Evolutionary conservation across 768 basidiomycete genomes (phyloP).

Genomic region (Pulveroboletus sp.): DNA sequence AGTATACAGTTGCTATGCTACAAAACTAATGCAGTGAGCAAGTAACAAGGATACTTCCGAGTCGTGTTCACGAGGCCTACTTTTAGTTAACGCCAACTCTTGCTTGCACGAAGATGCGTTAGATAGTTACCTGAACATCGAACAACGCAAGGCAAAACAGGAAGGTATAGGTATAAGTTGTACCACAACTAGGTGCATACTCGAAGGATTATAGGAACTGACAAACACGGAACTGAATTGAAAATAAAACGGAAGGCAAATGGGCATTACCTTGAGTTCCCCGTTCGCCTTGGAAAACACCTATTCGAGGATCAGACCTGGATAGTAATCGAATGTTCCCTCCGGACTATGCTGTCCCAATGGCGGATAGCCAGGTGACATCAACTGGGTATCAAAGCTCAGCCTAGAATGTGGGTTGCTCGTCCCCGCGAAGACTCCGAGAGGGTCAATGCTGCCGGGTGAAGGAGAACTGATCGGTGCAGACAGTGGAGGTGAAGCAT

Average conservation of each 20-base stretch:
- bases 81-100: slow-evolving; percentile 3
- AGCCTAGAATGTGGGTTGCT: slow-evolving; percentile 33
- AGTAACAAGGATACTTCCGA: slow-evolving; percentile 1
- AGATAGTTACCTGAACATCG: slow-evolving; percentile 1
- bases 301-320: slow-evolving; percentile 25
- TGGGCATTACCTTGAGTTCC: background rate
- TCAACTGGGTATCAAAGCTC: slow-evolving; percentile 21
- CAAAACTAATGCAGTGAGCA: slow-evolving; percentile 15
- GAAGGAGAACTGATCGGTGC: slow-evolving; percentile 35
- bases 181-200: slow-evolving; percentile 14
- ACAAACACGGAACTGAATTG: background rate
- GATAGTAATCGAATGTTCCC: slow-evolving; percentile 29
- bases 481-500: slow-evolving; percentile 34
- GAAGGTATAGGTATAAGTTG: slow-evolving; percentile 14
- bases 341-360: slow-evolving; percentile 29
- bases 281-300: background rate
- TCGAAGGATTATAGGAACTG: slow-evolving; percentile 6
- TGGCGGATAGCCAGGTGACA: slow-evolving; percentile 27
- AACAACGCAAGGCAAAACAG: background rate
- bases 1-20: slow-evolving; percentile 26
- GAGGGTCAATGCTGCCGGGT: slow-evolving; percentile 31
- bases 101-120: slow-evolving; percentile 3
- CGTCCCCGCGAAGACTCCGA: slow-evolving; percentile 60
- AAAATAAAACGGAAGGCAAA: background rate
- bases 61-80: slow-evolving; percentile 7